Evolutionary conservation across 441 rosid genomes (phyloP), one percentile per base, ranked within the genome.

Genomic region (Pelargonium australe): DNA sequence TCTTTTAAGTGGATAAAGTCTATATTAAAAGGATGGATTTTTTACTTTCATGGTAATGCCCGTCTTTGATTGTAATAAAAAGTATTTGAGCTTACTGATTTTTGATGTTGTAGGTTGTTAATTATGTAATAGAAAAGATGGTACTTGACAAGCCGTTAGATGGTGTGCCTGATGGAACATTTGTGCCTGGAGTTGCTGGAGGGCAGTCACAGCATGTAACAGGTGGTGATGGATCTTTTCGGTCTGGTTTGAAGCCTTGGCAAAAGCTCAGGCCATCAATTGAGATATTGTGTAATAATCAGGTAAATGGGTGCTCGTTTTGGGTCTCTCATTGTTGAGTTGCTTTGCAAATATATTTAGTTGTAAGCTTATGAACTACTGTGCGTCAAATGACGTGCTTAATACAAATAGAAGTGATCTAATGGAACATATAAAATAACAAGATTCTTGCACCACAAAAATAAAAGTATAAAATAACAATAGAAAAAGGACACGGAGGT

Each of bases 281-380:
- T 61, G 99, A 96, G 83, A 89, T 96, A 76, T 80, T 89, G 80
- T 96, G 99, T 85, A 93, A 91, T 80, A 93, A 93, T 80, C 97
- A 96, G 97, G 99, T 75, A 75, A 83, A 87, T 81, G 51, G 66
- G 65, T 62, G 17, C 65, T 17, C 63, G 16, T 16, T 61, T 68
- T 10, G 64, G 23, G 64, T 25, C 20, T 53, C 60, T 2, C 20
- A 53, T 53, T 2, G 9, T n/a, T 16, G 60, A 53, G 60, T 17
- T 53, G 61, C 61, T 5, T 55, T 17, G 16, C 61, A 16, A 55
- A 7, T 16, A n/a, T 34, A 34, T 34, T 34, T 5, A 34, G 37
- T 34, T 34, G 37, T 3, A 34, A 34, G 37, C 37, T 34, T 34
- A 34, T 34, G 37, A 34, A 34, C 2, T 34, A 34, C 37, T 34